Conservation (phyloP, 2,329 filamentous ascomycete genomes). For the Cladosporium sp. region DNA sequence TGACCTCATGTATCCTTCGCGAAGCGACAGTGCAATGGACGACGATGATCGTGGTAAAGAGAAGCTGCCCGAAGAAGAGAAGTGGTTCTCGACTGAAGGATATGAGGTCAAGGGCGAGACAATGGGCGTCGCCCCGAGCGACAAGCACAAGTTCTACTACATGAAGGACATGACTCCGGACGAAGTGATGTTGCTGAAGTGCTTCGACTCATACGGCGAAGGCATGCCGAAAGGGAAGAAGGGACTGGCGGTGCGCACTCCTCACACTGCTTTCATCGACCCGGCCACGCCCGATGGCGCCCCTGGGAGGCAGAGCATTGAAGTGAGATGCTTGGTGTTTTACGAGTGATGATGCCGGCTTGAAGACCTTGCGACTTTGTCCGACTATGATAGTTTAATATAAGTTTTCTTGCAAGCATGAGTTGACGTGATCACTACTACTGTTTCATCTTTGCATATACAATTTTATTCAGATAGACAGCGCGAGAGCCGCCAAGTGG, state of each 20-base stretch:
- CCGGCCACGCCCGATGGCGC: slow-evolving; percentile 66
- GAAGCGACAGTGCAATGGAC: slow-evolving; percentile 35
- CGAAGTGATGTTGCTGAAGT: slow-evolving; percentile 52
- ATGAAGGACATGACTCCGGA: slow-evolving; percentile 62
- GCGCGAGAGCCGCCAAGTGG: background rate
- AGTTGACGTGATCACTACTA: background rate
- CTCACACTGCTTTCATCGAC: slow-evolving; percentile 78
- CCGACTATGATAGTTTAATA: background rate
- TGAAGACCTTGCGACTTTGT: background rate
- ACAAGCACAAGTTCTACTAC: slow-evolving; percentile 60
- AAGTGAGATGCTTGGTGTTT: slow-evolving; percentile 81
- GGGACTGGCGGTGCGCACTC: slow-evolving; percentile 44
- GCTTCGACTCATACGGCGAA: slow-evolving; percentile 43
- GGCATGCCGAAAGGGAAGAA: slow-evolving; percentile 35
- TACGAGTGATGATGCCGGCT: slow-evolving; percentile 19
- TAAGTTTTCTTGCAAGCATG: too few species aligned
- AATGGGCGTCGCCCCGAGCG: slow-evolving; percentile 54
- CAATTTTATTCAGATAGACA: background rate
- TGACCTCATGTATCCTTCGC: slow-evolving; percentile 58
- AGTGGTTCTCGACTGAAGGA: slow-evolving; percentile 49
- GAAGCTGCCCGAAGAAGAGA: slow-evolving; percentile 46
- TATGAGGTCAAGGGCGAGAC: slow-evolving; percentile 64
- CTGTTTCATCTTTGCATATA: background rate
- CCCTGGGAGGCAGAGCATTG: slow-evolving; percentile 76
- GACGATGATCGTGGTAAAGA: slow-evolving; percentile 59